These are phyloP conservation scores for Acanthamoeba lenticulata DNA, from an alignment of 208 protist genomes.

Conservation along the genomic window DNA sequence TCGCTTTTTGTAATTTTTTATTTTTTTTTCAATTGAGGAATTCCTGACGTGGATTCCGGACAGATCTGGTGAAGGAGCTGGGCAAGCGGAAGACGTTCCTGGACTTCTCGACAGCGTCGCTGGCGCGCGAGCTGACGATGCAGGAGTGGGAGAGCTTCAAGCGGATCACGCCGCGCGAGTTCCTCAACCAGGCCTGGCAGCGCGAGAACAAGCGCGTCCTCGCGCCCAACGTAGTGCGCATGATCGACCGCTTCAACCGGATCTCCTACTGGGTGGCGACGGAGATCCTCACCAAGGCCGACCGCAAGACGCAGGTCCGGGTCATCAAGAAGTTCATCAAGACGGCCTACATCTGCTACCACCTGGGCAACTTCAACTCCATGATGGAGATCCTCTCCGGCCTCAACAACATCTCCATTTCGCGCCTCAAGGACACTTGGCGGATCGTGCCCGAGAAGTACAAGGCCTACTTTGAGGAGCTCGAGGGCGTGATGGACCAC, in stretches of 20 bases:
- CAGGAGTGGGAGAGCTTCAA: constrained; percentile 41
- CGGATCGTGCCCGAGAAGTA: not conserved
- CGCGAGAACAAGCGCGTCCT: not conserved
- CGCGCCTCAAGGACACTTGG: constrained; percentile 7
- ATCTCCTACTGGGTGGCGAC: constrained; percentile 54
- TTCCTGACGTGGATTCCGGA: no score
- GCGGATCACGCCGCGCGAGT: constrained; percentile 19
- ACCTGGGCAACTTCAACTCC: constrained; percentile 55
- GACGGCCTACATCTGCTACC: not conserved
- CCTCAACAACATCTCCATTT: constrained; percentile 36
- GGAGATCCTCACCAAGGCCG: not conserved
- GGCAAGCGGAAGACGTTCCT: not conserved
- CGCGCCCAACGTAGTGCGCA: constrained; percentile 10
- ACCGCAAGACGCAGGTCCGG: not conserved
- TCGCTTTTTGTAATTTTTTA: no score
- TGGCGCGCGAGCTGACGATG: constrained; percentile 39
- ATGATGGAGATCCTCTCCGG: constrained; percentile 61
- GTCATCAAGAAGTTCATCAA: constrained; percentile 48
- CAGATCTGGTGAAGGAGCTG: not conserved
- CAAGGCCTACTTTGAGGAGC: constrained; percentile 43
- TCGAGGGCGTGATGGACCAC: not conserved
- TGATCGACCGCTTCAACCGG: constrained; percentile 52
- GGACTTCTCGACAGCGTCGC: not conserved
- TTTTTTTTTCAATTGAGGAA: no score
- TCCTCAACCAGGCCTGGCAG: constrained; percentile 64